Evolutionary conservation across 164 flowering plant species (phyloP).

Genomic region (Hamamelis virginiana): DNA sequence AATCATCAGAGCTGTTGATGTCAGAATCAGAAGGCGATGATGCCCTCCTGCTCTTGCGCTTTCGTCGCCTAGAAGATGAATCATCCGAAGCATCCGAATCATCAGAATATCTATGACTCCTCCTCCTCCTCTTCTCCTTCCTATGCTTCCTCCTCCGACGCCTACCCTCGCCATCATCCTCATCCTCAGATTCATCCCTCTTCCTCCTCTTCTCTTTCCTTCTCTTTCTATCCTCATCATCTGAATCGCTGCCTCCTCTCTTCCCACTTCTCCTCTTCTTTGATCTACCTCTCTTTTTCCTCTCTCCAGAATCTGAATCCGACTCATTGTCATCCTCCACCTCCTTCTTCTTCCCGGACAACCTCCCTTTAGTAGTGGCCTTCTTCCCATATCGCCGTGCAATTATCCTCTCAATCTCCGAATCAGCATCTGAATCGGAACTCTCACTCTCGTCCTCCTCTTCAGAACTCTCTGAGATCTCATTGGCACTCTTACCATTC

Average conservation of each 20-base stretch:
- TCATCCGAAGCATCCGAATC: conserved; percentile 56
- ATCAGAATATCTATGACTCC: conserved; percentile 56
- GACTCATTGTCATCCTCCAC: conserved; percentile 41
- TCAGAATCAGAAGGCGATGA: conserved; percentile 51
- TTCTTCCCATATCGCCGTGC: conserved; percentile 63
- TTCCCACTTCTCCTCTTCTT: conserved; percentile 54
- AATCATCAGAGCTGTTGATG: conserved; percentile 52
- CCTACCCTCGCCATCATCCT: conserved; percentile 30
- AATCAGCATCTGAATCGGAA: conserved; percentile 80
- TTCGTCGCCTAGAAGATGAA: conserved; percentile 32
- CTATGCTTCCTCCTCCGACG: conserved; percentile 34
- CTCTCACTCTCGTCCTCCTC: conserved; percentile 72
- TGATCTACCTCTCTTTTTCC: conserved; percentile 62
- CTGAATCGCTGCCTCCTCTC: conserved; percentile 36
- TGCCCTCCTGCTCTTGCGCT: conserved; percentile 53
- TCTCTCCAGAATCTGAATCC: conserved; percentile 43
- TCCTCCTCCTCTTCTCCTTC: conserved; percentile 65
- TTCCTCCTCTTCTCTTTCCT: conserved; percentile 56
- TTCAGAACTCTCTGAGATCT: conserved; percentile 49
- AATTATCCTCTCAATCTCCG: conserved; percentile 84
- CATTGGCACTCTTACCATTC: conserved; percentile 26
- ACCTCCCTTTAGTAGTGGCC: conserved; percentile 27
- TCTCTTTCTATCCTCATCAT: conserved; percentile 52
- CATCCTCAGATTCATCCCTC: conserved; percentile 52
- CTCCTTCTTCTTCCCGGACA: conserved; percentile 28